Percentiles rank a stretch among this genome's conserved stretches.
These are phyloP conservation scores for Hibiscus syriacus DNA, from an alignment of 345 rosid genomes.

Conservation along the genomic window DNA sequence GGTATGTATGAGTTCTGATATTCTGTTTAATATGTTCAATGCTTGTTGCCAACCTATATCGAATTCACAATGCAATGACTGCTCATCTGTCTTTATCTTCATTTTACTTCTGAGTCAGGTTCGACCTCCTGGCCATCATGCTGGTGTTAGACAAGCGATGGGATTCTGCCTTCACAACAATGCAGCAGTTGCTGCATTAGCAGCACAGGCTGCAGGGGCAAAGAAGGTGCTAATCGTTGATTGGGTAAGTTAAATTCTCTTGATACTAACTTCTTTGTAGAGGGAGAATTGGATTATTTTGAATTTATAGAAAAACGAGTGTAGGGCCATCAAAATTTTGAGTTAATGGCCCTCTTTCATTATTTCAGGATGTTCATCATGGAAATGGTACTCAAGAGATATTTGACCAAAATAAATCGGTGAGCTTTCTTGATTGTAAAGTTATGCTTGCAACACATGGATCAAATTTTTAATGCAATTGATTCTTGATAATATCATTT, in stretches of 20 bases:
- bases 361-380: slow-evolving; percentile 93
- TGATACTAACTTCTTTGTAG: slow-evolving; percentile 11
- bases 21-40: neutral
- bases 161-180: slow-evolving; percentile 99
- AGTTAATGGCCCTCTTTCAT: slow-evolving; percentile 1
- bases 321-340: neutral
- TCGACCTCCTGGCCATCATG: slow-evolving; percentile 99
- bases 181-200: slow-evolving; percentile 94
- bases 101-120: slow-evolving; percentile 41
- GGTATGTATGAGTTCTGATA: slow-evolving; percentile 39
- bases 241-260: slow-evolving; percentile 53
- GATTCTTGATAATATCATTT: slow-evolving; percentile 6
- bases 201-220: slow-evolving; percentile 89
- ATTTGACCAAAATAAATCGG: slow-evolving; percentile 77
- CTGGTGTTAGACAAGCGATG: slow-evolving; percentile 85
- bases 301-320: neutral
- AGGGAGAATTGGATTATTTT: neutral
- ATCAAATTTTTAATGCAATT: neutral
- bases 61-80: neutral
- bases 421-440: slow-evolving; percentile 32
- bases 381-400: slow-evolving; percentile 99
- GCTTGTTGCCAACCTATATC: neutral
- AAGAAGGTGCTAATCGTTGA: slow-evolving; percentile 90
- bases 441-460: neutral
- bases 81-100: neutral